phyloP scores from a whole-genome alignment of 2,329 filamentous ascomycete genomes.

The Conoideocrella luteorostrata region DNA sequence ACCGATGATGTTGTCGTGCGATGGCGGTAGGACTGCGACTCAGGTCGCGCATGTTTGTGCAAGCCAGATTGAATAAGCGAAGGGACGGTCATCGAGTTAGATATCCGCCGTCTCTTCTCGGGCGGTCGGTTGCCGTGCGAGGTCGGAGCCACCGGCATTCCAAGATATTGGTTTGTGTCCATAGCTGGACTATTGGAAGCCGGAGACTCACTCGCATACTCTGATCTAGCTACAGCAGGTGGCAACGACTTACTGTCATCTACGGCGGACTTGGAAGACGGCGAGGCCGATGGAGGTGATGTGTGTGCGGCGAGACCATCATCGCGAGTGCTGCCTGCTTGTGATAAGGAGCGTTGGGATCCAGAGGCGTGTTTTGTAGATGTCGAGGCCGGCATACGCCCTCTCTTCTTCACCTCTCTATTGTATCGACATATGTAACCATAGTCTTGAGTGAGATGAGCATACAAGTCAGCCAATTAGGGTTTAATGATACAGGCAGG shows the following conservation, averaged over 20 bases:
- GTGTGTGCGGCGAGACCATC: background rate
- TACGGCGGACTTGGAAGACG: background rate
- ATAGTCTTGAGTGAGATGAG: slow-evolving; percentile 30
- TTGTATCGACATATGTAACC: slow-evolving; percentile 31
- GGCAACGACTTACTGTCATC: background rate
- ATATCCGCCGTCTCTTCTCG: background rate
- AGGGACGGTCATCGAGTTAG: slow-evolving; percentile 14
- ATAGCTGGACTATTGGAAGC: background rate
- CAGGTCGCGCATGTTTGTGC: slow-evolving; percentile 7
- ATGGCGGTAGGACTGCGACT: slow-evolving; percentile 1
- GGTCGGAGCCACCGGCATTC: background rate
- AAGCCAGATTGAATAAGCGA: slow-evolving; percentile 16
- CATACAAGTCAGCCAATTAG: no score
- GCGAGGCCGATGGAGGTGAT: background rate
- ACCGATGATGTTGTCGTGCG: slow-evolving; percentile 6
- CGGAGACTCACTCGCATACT: background rate
- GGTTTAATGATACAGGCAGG: no score
- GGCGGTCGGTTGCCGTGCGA: background rate
- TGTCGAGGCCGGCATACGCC: slow-evolving; percentile 23
- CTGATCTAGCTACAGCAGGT: background rate
- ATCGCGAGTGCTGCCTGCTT: background rate
- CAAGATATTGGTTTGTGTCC: no score
- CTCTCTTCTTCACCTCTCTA: slow-evolving; percentile 30
- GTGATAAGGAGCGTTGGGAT: background rate
- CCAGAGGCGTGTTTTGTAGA: background rate